Evolutionary conservation across 2,329 filamentous ascomycete genomes (phyloP).

Genomic region (Xylariaceae sp.): DNA sequence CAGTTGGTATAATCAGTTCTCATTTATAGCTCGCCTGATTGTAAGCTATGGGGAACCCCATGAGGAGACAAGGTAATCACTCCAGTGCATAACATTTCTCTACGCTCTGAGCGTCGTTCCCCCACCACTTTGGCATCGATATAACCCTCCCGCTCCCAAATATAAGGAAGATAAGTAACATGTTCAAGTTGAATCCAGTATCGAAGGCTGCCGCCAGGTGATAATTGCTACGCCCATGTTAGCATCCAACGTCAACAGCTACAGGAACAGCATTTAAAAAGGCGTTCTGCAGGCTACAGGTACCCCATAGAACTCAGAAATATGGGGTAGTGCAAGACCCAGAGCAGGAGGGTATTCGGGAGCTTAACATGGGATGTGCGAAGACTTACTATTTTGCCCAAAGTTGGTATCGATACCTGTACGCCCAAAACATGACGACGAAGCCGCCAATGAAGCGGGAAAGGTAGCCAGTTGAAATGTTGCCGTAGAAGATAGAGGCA

Average conservation of each 20-base stretch:
- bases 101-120: constrained; percentile 49
- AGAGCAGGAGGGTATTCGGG: no score
- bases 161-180: constrained; percentile 57
- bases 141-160: constrained; percentile 54
- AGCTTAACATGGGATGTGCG: no score
- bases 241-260: no score
- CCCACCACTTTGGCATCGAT: constrained; percentile 61
- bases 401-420: constrained; percentile 49
- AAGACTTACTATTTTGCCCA: constrained; percentile 60
- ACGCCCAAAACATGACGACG: constrained; percentile 56
- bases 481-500: constrained; percentile 54
- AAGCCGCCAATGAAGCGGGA: constrained; percentile 56
- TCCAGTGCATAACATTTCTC: constrained; percentile 56
- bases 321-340: no score
- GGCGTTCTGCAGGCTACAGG: no score
- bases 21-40: no score
- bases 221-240: no score
- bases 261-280: no score
- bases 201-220: constrained; percentile 58
- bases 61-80: not conserved
- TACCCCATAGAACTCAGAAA: no score
- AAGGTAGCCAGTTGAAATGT: constrained; percentile 56
- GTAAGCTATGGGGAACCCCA: not conserved
- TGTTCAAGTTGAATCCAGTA: constrained; percentile 58
- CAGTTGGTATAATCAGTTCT: no score